Evolutionary conservation across 768 basidiomycete species (phyloP), one percentile per base, ranked within the genome.

Genomic region (Agrocybe pediades): DNA sequence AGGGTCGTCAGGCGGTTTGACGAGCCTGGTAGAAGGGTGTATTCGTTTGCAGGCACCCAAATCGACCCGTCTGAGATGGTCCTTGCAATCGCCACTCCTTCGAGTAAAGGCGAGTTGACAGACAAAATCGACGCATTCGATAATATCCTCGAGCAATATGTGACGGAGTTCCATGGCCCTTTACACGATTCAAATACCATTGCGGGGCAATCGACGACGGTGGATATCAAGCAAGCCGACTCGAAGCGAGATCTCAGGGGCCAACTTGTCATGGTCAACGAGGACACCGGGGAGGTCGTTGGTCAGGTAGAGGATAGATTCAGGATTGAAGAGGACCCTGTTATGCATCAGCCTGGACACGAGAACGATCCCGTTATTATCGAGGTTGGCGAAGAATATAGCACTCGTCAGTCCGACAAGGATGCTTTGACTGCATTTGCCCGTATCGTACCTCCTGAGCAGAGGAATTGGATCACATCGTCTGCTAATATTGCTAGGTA

Each of bases 351-450:
- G 50, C 67, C 69, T 15, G 82, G 81, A 6, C 75, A 76, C 43
- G 80, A 84, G 59, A 77, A 77, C 56, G 82, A 83, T 57, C 82
- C 87, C 0, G 88, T 92, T n/a, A 67, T 91, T 46, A 81, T 91
- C 52, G 87, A 90, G 61, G 80, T 91, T 25, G 79, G 82, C 0
- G 79, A 83, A 46, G 75, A 77, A 13, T 66, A 65, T 40, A 65
- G 70, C 47, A 72, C 33, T 36, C 33, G 70, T 45, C 69, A 71
- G 27, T 66, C 71, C 8, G 75, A 78, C 56, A 70, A 68, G 21
- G 68, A 68, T 57, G 75, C 82, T 5, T 69, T 78, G 20, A 75
- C 81, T 55, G 77, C 84, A 23, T 84, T 85, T 60, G 86, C 84
- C 11, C 73, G 79, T 39, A 77, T 80, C 8, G 77, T 90, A 1